phyloP scores from a whole-genome alignment of 2,329 filamentous ascomycete genomes.

The Colletotrichum cuscutae region DNA sequence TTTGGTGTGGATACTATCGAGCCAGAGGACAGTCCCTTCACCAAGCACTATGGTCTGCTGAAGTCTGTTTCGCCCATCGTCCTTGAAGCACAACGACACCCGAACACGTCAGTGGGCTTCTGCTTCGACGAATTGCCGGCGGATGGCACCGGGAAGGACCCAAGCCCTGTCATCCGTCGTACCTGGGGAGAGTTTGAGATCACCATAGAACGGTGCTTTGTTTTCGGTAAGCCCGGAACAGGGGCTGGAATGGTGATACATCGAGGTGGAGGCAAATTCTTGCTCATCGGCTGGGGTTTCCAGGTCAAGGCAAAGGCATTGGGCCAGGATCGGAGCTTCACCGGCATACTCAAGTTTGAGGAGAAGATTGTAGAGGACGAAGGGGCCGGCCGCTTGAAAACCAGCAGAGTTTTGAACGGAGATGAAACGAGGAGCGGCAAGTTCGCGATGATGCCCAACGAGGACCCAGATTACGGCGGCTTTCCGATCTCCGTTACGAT shows the following conservation, averaged over 20 bases:
- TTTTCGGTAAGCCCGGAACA: constrained; percentile 49
- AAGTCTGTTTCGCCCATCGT: neutral
- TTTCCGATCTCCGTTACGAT: constrained; percentile 65
- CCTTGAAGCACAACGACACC: neutral
- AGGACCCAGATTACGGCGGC: constrained; percentile 64
- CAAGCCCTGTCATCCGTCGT: constrained; percentile 35
- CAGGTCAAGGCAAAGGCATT: neutral
- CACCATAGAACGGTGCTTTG: constrained; percentile 48
- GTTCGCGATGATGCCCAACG: constrained; percentile 60
- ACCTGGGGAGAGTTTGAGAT: constrained; percentile 46
- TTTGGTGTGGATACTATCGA: constrained; percentile 47
- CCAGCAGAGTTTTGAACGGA: constrained; percentile 46
- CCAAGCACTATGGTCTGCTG: neutral
- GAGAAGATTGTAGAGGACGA: constrained; percentile 47
- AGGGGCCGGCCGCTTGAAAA: constrained; percentile 15
- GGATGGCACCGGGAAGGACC: constrained; percentile 22
- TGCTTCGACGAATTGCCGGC: constrained; percentile 45
- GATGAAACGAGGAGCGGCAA: constrained; percentile 54
- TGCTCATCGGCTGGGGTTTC: neutral
- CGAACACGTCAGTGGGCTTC: constrained; percentile 36
- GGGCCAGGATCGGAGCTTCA: neutral
- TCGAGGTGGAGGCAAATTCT: constrained; percentile 39
- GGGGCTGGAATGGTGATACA: constrained; percentile 51
- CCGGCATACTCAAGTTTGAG: constrained; percentile 43
- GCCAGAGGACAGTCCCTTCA: neutral